Evolutionary conservation across 306 rosid species (phyloP).

Genomic region (Cucurbita moschata): DNA sequence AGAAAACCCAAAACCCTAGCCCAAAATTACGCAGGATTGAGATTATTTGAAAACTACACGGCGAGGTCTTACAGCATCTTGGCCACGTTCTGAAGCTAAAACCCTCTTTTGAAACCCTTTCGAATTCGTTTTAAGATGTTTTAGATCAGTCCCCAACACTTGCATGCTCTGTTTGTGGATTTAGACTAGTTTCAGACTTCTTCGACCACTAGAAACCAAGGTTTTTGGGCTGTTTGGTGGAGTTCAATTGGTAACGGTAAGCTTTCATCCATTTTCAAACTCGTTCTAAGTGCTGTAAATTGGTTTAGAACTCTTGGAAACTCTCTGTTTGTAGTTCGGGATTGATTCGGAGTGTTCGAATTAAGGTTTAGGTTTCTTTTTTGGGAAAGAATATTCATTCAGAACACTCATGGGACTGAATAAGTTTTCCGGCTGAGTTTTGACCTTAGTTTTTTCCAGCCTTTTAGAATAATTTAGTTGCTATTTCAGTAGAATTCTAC

Average conservation of each 20-base stretch:
- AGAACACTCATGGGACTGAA: no score
- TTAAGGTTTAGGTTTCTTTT: background rate
- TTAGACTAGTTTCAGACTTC: background rate
- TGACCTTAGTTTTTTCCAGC: no score
- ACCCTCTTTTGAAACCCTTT: background rate
- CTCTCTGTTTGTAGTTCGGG: background rate
- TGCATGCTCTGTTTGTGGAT: background rate
- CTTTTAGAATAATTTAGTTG: no score
- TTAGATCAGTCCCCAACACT: background rate
- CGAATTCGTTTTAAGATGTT: background rate
- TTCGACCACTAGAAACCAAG: no score
- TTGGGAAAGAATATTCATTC: no score
- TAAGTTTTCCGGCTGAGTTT: no score
- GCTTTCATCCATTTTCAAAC: background rate
- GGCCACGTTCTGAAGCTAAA: background rate
- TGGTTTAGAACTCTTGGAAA: background rate
- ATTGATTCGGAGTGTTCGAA: background rate
- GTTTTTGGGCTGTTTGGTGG: no score
- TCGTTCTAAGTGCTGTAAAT: background rate
- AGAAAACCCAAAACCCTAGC: no score
- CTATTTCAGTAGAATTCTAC: no score
- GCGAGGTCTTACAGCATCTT: background rate
- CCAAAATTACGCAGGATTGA: background rate
- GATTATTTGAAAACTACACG: background rate
- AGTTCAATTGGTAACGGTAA: background rate